These are phyloP conservation scores for Seiridium cupressi DNA, from an alignment of 2,329 filamentous ascomycete genomes.

Conservation along the genomic window DNA sequence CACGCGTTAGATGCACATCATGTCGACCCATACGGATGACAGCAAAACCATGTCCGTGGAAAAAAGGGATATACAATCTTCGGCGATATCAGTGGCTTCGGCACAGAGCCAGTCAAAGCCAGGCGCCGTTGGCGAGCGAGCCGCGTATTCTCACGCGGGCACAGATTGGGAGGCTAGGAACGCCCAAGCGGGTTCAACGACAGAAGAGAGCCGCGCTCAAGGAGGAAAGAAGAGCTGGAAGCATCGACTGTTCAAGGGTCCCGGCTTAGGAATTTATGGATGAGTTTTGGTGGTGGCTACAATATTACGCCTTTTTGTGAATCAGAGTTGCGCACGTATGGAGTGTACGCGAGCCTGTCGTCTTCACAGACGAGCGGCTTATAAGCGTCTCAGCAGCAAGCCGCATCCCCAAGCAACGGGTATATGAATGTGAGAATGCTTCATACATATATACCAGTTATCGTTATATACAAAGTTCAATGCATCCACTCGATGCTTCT, in stretches of 20 bases:
- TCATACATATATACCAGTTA: background rate
- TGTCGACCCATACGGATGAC: background rate
- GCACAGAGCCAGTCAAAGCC: background rate
- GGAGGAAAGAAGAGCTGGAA: conserved; percentile 2
- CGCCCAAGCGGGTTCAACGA: background rate
- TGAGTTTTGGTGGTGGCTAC: background rate
- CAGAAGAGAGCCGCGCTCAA: background rate
- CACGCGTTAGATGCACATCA: too few species aligned
- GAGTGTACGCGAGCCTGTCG: too few species aligned
- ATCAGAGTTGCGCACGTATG: background rate
- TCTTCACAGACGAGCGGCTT: background rate
- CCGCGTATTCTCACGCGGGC: background rate
- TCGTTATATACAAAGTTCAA: background rate
- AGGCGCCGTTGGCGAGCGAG: background rate
- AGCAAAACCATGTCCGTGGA: background rate
- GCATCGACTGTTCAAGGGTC: background rate
- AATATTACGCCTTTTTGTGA: background rate
- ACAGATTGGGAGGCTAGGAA: conserved; percentile 2
- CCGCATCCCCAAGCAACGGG: too few species aligned
- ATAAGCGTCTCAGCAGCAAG: background rate
- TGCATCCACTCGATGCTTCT: background rate
- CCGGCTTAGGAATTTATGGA: background rate
- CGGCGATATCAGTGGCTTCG: background rate
- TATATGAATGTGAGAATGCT: background rate
- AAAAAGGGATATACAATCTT: background rate